Evolutionary conservation across 495 filamentous ascomycete species (phyloP), one percentile per base, ranked within the genome.

Genomic region (Astrothelium subdiscretum): DNA sequence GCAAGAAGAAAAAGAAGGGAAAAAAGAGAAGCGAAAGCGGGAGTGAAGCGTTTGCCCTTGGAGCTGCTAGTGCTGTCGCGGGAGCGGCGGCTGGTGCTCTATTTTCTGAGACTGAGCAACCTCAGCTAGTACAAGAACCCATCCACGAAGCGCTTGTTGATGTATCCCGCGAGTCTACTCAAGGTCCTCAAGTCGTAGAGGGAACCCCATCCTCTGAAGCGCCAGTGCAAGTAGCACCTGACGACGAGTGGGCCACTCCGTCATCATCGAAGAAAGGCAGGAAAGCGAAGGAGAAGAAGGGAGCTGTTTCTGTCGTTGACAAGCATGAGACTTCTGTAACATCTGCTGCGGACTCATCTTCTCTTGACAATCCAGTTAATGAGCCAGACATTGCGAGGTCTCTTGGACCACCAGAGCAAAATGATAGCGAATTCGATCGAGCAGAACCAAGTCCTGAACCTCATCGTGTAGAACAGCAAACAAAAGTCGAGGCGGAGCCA

Each of bases 1-100:
- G n/a, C 11, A 74, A 74, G 63, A 72, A 75, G 59, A 69, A 74
- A n/a, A 78, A 78, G 66, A 79, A 77, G 61, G 67, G 58, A 13
- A 67, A 62, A 48, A 27, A 35, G 59, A 63, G 32, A 13, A 42
- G n/a, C 2, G 22, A 59, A 26, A n/a, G 22, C 22, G 31, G n/a
- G 27, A 12, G 35, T 59, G 57, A 59, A 18, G 22, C 1, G 15
- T n/a, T 42, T 35, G 48, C 48, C 12, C 24, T 54, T 4, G 48
- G 24, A 0, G 48, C 48, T 54, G 2, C 24, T 3, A 15, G 48
- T 29, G 48, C 24, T 29, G 48, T 15, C 5, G 48, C 24, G 20
- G 48, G 48, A 11, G 48, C 48, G n/a, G 48, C 24, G 24, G 15
- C 15, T 54, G 48, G 48, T 54, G 20, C 48, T 8, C 3, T 54